Evolutionary conservation across 495 filamentous ascomycete genomes (phyloP), one percentile per base, ranked within the genome.

Genomic region (Aspergillus taichungensis): DNA sequence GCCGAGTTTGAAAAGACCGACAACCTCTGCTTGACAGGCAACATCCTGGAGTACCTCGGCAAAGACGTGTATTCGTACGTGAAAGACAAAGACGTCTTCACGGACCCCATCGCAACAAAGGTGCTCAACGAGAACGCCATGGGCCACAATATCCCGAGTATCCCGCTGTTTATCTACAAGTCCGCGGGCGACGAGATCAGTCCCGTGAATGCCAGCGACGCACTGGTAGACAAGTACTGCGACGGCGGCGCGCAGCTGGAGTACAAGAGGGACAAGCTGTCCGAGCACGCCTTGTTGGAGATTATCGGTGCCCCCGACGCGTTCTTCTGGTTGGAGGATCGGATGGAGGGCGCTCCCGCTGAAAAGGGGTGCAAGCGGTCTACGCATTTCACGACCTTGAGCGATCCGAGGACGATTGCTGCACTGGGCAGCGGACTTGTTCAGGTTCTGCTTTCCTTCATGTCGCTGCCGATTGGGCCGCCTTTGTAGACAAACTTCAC

Each of bases 141-240:
- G 57, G 57, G 53, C 3, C 51, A 54, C 3, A 34, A 51, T 29
- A 47, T 36, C 3, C 75, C 74, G 5, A 29, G 59, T 13, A 71
- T 73, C 56, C 71, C 71, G 4, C 13, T 73, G 6, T 68, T 68
- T 34, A 48, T 71, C 0, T 77, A 79, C 56, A 74, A 79, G 44
- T 66, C 68, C 1, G 60, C 69, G 14, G 36, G 58, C 3, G 74
- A 77, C 45, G 59, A 77, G 53, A 49, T 73, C 36, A 67, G 57
- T 18, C 45, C 54, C 0, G 54, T 75, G 1, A 42, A 42, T 3
- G 62, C 69, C 24, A 74, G 62, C 8, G 73, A 77, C 50, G 60
- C 41, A 2, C 49, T 75, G n/a, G 60, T 73, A 8, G 34, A 53
- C 0, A 49, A 51, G n/a, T 73, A 67, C 34, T 74, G 71, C 13